Conservation (phyloP, 495 filamentous ascomycete species). For the Aspergillus panamensis region DNA sequence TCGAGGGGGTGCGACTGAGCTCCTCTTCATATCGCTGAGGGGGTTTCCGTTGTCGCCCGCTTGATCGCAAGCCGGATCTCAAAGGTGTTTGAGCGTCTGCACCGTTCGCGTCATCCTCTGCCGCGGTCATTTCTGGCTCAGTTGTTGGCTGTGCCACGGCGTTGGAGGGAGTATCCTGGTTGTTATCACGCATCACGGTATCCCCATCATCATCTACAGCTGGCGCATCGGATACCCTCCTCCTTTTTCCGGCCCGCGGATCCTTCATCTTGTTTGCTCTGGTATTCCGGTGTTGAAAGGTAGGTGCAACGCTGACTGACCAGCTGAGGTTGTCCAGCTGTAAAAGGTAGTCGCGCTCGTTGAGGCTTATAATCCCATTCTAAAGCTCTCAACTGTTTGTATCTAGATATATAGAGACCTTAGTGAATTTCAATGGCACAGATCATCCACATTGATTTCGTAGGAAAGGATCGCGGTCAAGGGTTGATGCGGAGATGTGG, state of each 20-base stretch:
- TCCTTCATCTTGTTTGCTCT: conserved; percentile 35
- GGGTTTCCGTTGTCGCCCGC: conserved; percentile 41
- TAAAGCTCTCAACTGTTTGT: background rate
- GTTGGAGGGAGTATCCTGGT: conserved; percentile 15
- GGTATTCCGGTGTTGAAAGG: background rate
- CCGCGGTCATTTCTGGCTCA: background rate
- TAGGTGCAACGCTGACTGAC: background rate
- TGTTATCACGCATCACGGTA: conserved; percentile 28
- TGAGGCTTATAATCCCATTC: background rate
- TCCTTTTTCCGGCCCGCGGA: conserved; percentile 39
- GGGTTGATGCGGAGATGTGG: background rate
- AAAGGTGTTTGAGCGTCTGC: conserved; percentile 25
- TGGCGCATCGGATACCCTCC: conserved; percentile 34
- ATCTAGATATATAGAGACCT: background rate
- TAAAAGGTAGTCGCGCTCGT: background rate
- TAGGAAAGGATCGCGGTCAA: background rate
- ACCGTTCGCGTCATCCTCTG: conserved; percentile 12
- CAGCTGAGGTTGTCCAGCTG: background rate
- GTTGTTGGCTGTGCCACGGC: conserved; percentile 16
- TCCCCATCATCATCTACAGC: conserved; percentile 37
- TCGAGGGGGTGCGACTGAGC: conserved; percentile 19
- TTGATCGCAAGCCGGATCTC: conserved; percentile 32
- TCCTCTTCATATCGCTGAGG: conserved; percentile 39
- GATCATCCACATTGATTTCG: background rate
- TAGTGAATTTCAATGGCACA: background rate